Evolutionary conservation across 139 green algal species (phyloP), one percentile per base, ranked within the genome.

Genomic region (Eudorina sp.): DNA sequence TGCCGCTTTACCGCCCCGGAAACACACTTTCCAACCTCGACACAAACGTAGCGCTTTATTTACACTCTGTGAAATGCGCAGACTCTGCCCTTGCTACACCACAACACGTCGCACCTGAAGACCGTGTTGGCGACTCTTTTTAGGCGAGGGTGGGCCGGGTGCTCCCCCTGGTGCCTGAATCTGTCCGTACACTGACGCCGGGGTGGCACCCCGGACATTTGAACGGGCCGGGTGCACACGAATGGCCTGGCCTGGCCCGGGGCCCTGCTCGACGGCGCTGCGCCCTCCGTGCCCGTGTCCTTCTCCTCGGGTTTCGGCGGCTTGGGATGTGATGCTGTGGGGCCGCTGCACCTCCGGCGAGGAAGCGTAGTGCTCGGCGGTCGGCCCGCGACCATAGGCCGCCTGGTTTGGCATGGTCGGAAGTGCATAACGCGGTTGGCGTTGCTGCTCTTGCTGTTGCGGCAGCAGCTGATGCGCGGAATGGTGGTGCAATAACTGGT

Each of bases 291-390:
- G 48, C 0, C 83, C 68, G 51, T 72, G 83, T 2, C 48, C 48
- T 36, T 88, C 83, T 19, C 48, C 83, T 0, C 64, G 43, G 5
- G 62, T 78, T 31, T 78, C 81, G 16, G 75, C 83, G 4, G 83
- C 91, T 19, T 92, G 89, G 0, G 87, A 92, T 0, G 89, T 90
- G 2, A 94, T 79, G 51, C 92, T 94, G 75, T 86, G 90, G 0
- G 89, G 70, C 0, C 89, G 79, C 55, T 90, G 88, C 4, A 92
- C 62, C 55, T 94, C 92, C 0, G 92, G 92, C 0, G 89, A 93
- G 0, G 78, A 88, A 3, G 89, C 85, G 38, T 91, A 89, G n/a
- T 93, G 86, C 34, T 93, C 84, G 4, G 48, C 68, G 31, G 68
- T 51, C 58, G 58, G 38, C 9, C 55, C 79, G 9, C 79, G 58